Percentiles rank a stretch among this genome's conserved stretches.
Evolutionary conservation across 345 rosid species (phyloP).

Genomic region (Brassica napus): DNA sequence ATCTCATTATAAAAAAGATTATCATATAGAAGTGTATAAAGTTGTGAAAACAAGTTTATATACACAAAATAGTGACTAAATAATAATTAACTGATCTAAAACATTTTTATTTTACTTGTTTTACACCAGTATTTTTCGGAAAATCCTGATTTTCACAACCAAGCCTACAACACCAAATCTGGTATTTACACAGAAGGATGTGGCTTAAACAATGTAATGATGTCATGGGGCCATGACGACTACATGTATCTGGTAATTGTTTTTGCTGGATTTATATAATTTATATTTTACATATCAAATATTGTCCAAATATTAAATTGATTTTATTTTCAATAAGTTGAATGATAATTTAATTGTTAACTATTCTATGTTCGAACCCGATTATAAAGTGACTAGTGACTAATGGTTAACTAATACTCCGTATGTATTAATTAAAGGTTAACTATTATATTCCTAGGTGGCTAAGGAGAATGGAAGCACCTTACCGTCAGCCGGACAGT

Average conservation of each 20-base stretch:
- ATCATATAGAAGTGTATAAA: background rate
- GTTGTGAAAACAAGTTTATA: background rate
- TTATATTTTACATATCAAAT: background rate
- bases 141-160: constrained; percentile 53
- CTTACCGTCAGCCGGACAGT: constrained; percentile 55
- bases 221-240: constrained; percentile 68
- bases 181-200: constrained; percentile 59
- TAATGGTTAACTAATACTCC: background rate
- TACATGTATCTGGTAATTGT: constrained; percentile 51
- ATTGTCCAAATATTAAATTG: background rate
- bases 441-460: constrained; percentile 28
- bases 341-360: background rate
- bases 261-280: background rate
- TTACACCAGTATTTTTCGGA: constrained; percentile 50
- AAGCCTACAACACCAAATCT: constrained; percentile 46
- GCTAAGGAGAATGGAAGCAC: constrained; percentile 62
- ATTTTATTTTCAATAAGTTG: background rate
- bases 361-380: background rate
- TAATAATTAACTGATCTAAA: background rate
- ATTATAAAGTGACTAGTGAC: background rate
- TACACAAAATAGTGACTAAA: background rate
- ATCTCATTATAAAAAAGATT: background rate
- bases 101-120: background rate
- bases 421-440: background rate
- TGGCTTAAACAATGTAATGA: constrained; percentile 53